Evolutionary conservation across 2,329 filamentous ascomycete species (phyloP).

Genomic region (Incumbomyces delicatus): DNA sequence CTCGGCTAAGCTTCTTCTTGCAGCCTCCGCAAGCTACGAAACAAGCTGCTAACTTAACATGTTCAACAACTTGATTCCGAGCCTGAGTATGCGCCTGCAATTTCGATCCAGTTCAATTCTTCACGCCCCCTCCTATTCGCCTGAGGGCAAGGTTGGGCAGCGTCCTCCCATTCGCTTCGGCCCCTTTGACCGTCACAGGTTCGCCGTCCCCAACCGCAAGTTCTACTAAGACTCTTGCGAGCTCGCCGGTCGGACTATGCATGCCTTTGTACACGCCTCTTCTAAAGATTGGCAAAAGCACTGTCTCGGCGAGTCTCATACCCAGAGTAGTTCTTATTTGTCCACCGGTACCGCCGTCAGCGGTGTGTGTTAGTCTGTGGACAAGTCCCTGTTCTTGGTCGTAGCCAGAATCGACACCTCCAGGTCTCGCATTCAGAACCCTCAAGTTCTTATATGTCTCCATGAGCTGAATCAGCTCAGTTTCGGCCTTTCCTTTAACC

Average conservation of each 20-base stretch:
- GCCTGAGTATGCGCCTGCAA: too few relatives aligned
- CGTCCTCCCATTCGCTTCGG: conserved; percentile 3
- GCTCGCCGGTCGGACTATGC: conserved; percentile 31
- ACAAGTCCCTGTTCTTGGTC: conserved; percentile 26
- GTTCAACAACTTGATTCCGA: too few relatives aligned
- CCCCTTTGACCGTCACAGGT: background rate
- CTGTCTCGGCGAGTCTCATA: conserved; percentile 14
- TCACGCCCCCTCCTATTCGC: background rate
- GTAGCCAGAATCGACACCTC: conserved; percentile 46
- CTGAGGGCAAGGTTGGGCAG: conserved; percentile 1
- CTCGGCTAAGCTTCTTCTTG: too few relatives aligned
- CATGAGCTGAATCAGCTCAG: conserved; percentile 45
- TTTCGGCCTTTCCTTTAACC: conserved; percentile 60
- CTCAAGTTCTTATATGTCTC: conserved; percentile 38
- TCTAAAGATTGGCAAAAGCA: conserved; percentile 27
- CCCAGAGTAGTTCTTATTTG: conserved; percentile 19
- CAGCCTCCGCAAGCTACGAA: too few relatives aligned
- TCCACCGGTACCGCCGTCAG: conserved; percentile 17
- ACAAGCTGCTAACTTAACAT: too few relatives aligned
- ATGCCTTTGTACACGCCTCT: conserved; percentile 2
- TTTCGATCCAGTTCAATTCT: background rate
- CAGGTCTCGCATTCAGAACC: conserved; percentile 50
- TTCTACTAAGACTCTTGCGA: conserved; percentile 40
- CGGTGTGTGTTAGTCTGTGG: conserved; percentile 20
- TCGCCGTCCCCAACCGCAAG: conserved; percentile 37